phyloP scores from a whole-genome alignment of 805 yeast genomes.

The Candida verbasci region DNA sequence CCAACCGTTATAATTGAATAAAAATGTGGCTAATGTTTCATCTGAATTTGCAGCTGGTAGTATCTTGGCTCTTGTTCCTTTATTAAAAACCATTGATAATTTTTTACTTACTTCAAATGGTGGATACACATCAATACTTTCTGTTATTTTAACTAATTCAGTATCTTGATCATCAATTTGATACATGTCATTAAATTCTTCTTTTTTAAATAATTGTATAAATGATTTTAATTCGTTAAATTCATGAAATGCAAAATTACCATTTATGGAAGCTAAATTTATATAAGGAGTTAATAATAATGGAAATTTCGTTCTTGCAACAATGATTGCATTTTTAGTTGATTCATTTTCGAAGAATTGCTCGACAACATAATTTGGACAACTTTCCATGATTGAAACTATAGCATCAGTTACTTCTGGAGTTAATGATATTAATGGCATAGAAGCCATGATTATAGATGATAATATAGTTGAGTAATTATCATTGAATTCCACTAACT shows the following conservation, averaged over 20 bases:
- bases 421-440: conserved; percentile 48
- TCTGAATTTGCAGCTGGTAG: conserved; percentile 43
- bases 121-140: conserved; percentile 48
- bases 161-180: conserved; percentile 49
- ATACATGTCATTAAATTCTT: conserved; percentile 36
- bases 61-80: conserved; percentile 66
- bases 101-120: conserved; percentile 50
- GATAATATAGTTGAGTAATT: conserved; percentile 49
- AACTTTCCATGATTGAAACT: conserved; percentile 35
- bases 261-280: conserved; percentile 56
- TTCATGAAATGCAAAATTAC: conserved; percentile 63
- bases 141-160: conserved; percentile 48
- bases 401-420: conserved; percentile 42
- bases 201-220: conserved; percentile 43
- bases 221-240: conserved; percentile 57
- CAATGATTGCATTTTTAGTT: conserved; percentile 40
- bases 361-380: conserved; percentile 42
- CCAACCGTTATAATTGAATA: conserved; percentile 82
- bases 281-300: conserved; percentile 56
- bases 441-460: conserved; percentile 38
- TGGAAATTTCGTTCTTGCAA: conserved; percentile 76
- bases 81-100: conserved; percentile 38
- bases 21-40: conserved; percentile 55
- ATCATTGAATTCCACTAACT: conserved; percentile 44
- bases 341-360: conserved; percentile 44